These are phyloP conservation scores for Oryza punctata DNA, from an alignment of 176 grass and related monocot genomes.

Conservation along the genomic window DNA sequence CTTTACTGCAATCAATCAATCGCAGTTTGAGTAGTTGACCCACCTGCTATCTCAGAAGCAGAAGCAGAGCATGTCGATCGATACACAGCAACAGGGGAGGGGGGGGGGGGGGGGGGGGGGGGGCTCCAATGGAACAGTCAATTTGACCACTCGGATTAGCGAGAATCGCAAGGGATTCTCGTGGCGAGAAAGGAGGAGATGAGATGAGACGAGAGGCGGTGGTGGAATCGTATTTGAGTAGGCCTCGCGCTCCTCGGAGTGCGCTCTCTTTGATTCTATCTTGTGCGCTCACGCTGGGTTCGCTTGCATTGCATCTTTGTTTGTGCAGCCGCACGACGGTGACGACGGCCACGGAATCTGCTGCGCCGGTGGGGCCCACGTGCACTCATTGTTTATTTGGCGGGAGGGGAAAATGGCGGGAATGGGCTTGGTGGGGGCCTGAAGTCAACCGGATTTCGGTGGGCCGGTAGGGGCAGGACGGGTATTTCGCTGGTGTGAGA, in stretches of 20 bases:
- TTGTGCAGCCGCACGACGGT: slow-evolving; percentile 46
- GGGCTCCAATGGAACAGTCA: not conserved
- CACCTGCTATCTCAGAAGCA: slow-evolving; percentile 28
- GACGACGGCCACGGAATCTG: slow-evolving; percentile 48
- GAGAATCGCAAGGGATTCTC: slow-evolving; percentile 6
- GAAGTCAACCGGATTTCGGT: not conserved
- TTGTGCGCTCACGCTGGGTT: not conserved
- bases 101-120: too few relatives aligned
- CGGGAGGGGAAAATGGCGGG: slow-evolving; percentile 4
- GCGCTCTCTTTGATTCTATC: slow-evolving; percentile 1
- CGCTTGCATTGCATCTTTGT: slow-evolving; percentile 44
- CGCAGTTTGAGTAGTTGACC: not conserved
- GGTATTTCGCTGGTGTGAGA: slow-evolving; percentile 23
- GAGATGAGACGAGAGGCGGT: not conserved
- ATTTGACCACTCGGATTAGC: not conserved
- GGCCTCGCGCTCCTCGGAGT: slow-evolving; percentile 16
- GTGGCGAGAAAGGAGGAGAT: not conserved
- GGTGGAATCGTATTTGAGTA: slow-evolving; percentile 35
- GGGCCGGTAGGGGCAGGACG: not conserved
- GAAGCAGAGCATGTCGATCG: slow-evolving; percentile 9
- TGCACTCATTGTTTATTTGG: not conserved
- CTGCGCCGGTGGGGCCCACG: slow-evolving; percentile 1
- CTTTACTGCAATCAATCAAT: not conserved
- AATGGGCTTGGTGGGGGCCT: not conserved
- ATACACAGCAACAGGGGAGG: too few relatives aligned